phyloP scores from a whole-genome alignment of 1,284 basidiomycete species.

The Rhizoctonia solani region DNA sequence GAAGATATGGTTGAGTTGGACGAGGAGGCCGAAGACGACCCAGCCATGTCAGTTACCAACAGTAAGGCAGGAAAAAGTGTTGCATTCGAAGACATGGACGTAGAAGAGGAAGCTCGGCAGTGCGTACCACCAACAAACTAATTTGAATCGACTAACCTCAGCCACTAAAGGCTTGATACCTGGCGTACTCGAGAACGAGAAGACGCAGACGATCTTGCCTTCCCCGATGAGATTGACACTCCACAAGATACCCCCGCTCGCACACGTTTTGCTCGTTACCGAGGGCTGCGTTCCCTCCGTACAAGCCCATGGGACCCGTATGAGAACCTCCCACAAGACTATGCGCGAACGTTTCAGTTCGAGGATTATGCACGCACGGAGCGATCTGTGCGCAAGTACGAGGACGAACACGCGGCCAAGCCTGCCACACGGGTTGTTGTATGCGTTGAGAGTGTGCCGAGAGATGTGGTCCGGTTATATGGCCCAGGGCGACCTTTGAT shows the following conservation, averaged over 20 bases:
- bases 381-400: slow-evolving; percentile 68
- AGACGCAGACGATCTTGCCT: slow-evolving; percentile 78
- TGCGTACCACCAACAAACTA: slow-evolving; percentile 53
- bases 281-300: slow-evolving; percentile 89
- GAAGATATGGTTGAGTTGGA: slow-evolving; percentile 43
- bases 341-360: slow-evolving; percentile 95
- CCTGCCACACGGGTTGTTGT: slow-evolving; percentile 80
- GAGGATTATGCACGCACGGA: slow-evolving; percentile 92
- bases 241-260: slow-evolving; percentile 85
- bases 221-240: slow-evolving; percentile 98
- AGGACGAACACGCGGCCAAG: slow-evolving; percentile 70
- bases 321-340: slow-evolving; percentile 93
- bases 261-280: slow-evolving; percentile 89
- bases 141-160: slow-evolving; percentile 33
- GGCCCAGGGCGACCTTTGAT: slow-evolving; percentile 60
- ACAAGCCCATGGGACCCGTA: slow-evolving; percentile 98
- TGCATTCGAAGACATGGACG: slow-evolving; percentile 74
- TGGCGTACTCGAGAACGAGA: slow-evolving; percentile 55
- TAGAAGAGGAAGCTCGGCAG: slow-evolving; percentile 84
- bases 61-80: slow-evolving; percentile 46
- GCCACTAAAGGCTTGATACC: slow-evolving; percentile 7
- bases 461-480: slow-evolving; percentile 50
- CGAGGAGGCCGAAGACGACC: slow-evolving; percentile 33
- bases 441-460: slow-evolving; percentile 72
- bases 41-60: slow-evolving; percentile 37